A percentile compares a stretch with the other conserved stretches of the same genome.
These are phyloP conservation scores for Eucalyptus virginea DNA, from an alignment of 345 rosid genomes.

Conservation along the genomic window DNA sequence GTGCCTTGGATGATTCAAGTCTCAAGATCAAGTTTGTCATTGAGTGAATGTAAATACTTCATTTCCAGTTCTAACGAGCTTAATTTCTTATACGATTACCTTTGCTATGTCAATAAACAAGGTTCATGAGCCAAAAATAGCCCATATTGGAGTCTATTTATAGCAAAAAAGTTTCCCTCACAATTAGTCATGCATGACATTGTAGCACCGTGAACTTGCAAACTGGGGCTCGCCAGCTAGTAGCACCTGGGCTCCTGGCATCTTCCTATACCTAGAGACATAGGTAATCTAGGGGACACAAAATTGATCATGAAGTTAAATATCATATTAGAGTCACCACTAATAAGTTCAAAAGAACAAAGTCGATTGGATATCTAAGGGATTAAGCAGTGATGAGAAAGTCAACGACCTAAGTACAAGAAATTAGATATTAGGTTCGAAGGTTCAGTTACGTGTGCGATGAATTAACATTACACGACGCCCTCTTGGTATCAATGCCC, in stretches of 20 bases:
- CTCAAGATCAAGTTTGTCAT: too few relatives aligned
- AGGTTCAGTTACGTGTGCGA: background rate
- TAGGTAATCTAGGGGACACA: too few relatives aligned
- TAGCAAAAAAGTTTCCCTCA: background rate
- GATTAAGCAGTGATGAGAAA: too few relatives aligned
- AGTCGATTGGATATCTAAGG: too few relatives aligned
- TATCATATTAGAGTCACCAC: too few relatives aligned
- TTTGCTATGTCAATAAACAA: background rate
- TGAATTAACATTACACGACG: background rate
- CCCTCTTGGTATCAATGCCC: background rate
- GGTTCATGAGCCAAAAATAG: background rate
- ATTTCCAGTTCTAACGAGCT: background rate
- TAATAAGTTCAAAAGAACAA: too few relatives aligned
- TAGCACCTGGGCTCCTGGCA: too few relatives aligned
- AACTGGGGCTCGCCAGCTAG: too few relatives aligned
- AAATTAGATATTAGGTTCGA: background rate
- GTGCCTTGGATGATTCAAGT: too few relatives aligned
- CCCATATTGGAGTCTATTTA: background rate
- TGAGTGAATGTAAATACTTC: too few relatives aligned
- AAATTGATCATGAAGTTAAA: too few relatives aligned
- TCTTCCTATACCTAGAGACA: too few relatives aligned
- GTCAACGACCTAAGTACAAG: background rate
- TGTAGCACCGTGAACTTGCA: background rate
- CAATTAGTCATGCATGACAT: background rate
- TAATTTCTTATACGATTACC: background rate